These are phyloP conservation scores for Takakia lepidozioides DNA, from an alignment of 225 moss, liverwort and hornwort genomes.

Conservation along the genomic window DNA sequence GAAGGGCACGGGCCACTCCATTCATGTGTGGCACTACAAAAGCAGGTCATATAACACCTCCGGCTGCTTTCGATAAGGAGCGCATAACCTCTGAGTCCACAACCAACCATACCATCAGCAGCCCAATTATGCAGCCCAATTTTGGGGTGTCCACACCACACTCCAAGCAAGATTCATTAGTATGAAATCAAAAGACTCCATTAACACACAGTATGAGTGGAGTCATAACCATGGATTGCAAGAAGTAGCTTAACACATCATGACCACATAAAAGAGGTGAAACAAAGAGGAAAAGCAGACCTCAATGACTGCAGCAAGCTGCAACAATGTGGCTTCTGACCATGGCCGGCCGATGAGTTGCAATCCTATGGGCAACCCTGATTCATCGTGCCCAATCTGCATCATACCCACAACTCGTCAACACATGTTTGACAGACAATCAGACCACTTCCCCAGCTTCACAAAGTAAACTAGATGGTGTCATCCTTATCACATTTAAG, in stretches of 20 bases:
- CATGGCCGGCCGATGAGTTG: conserved; percentile 95
- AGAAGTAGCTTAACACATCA: background rate
- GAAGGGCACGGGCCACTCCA: too few relatives aligned
- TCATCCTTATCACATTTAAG: too few relatives aligned
- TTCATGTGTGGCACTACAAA: too few relatives aligned
- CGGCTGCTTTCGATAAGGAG: conserved; percentile 56
- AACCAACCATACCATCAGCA: background rate
- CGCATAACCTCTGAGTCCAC: conserved; percentile 46
- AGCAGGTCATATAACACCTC: conserved; percentile 69
- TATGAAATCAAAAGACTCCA: background rate
- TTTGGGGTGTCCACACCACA: too few relatives aligned
- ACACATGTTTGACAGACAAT: background rate
- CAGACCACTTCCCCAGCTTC: background rate
- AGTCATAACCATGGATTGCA: background rate
- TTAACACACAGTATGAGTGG: background rate
- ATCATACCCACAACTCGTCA: background rate
- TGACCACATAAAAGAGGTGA: background rate
- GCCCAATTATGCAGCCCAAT: too few relatives aligned
- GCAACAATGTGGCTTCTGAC: conserved; percentile 84
- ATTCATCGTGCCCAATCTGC: conserved; percentile 80
- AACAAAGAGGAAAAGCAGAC: conserved; percentile 12
- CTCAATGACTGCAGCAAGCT: conserved; percentile 75
- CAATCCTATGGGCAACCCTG: conserved; percentile 74
- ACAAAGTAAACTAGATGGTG: background rate
- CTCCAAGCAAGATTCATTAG: background rate